Evolutionary conservation across 345 rosid species (phyloP), one percentile per base, ranked within the genome.

Genomic region (Citrus trifoliata): DNA sequence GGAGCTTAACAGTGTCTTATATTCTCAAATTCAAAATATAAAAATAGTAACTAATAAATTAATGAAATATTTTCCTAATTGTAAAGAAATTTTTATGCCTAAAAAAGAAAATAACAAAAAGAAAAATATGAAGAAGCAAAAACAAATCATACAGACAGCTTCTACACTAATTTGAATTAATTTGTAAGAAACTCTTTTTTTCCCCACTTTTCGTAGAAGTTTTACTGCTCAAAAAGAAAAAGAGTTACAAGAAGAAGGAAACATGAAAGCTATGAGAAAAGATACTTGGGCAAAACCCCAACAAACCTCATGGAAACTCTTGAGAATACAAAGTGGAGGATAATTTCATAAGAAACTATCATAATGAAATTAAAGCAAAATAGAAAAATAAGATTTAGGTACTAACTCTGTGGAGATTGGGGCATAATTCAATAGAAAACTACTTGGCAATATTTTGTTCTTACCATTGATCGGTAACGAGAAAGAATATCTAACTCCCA

Each of bases 401-500:
- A 22, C 30, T 33, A 35, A 58, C 48, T 72, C 35, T 56, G 30
- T 35, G 58, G 75, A 72, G 30, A 37, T 40, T 61, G 62, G 8
- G 8, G 25, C 10, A 18, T 12, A 61, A 14, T 32, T 51, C 12
- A 18, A 67, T 25, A 13, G 71, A 40, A 19, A 58, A 63, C 32
- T 33, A 71, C 71, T 25, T 33, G 35, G 30, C 67, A 82, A 53
- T 79, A 62, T 68, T 24, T 35, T 10, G 58, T 80, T 76, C 86
- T 86, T 76, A 94, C 99, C 99, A 96, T 87, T 38, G 90, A 89
- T 53, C 85, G 87, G 74, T 96, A 94, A 79, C 95, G 98, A 72
- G 95, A 91, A 77, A 94, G 95, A 85, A 96, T 93, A 83, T 94
- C 98, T 79, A 87, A 64, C 88, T 96, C 99, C 98, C 98, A 96